phyloP scores from a whole-genome alignment of 225 moss, liverwort and hornwort genomes.

The Lunularia cruciata region DNA sequence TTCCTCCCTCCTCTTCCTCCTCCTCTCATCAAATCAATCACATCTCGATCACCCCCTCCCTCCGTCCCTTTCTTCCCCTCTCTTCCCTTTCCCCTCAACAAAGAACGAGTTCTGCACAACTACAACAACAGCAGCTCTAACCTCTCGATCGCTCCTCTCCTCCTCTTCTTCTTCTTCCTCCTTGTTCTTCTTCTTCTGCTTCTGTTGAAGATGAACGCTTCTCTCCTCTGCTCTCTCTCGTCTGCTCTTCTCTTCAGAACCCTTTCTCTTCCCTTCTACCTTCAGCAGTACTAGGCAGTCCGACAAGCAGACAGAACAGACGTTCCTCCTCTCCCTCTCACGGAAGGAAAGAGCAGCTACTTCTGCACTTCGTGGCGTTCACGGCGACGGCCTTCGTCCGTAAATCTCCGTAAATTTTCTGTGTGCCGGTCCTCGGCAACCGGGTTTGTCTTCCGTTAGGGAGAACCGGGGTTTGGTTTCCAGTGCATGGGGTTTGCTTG shows the following conservation, averaged over 20 bases:
- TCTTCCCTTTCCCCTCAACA: not conserved
- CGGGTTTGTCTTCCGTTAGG: no score
- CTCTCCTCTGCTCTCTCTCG: no score
- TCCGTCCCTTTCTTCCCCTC: not conserved
- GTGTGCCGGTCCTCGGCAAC: no score
- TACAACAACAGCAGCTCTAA: not conserved
- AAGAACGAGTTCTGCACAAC: not conserved
- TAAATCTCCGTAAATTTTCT: no score
- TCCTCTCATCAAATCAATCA: slow-evolving; percentile 10
- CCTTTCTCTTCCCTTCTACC: not conserved
- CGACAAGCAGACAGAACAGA: slow-evolving; percentile 6
- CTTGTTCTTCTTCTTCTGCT: not conserved
- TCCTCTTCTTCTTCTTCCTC: not conserved
- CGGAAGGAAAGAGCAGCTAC: not conserved
- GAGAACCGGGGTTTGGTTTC: no score
- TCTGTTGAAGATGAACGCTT: not conserved
- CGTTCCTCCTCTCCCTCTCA: not conserved
- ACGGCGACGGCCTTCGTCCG: no score
- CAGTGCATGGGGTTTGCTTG: no score
- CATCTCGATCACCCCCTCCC: slow-evolving; percentile 11
- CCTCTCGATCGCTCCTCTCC: not conserved
- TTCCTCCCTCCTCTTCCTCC: slow-evolving; percentile 9
- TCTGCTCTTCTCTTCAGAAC: not conserved
- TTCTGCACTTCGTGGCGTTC: not conserved
- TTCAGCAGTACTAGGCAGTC: not conserved